Evolutionary conservation across 106 monocot genomes (phyloP).

Genomic region (Apostasia ramifera): DNA sequence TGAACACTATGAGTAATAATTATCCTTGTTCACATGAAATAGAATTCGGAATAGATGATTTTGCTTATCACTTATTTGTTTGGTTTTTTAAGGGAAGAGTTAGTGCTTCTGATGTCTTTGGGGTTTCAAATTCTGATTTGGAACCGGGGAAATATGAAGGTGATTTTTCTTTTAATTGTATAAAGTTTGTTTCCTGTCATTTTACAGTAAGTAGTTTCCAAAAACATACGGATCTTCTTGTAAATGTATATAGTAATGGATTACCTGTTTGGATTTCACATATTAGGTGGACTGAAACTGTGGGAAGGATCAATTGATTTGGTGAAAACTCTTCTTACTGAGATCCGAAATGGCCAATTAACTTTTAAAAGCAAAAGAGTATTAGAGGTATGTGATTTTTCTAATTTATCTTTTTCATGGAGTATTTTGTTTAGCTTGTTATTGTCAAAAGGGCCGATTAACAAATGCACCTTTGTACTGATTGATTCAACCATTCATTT

Average conservation of each 20-base stretch:
- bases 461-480: too few relatives aligned
- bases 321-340: slow-evolving; percentile 46
- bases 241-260: neutral
- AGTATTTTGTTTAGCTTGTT: neutral
- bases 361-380: slow-evolving; percentile 56
- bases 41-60: neutral
- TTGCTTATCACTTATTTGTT: slow-evolving; percentile 1
- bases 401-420: neutral
- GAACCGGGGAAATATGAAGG: slow-evolving; percentile 94
- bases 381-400: slow-evolving; percentile 60
- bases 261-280: neutral
- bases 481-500: too few relatives aligned
- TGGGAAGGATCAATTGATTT: slow-evolving; percentile 94
- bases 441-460: too few relatives aligned
- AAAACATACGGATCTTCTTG: neutral
- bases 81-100: slow-evolving; percentile 63
- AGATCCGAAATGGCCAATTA: slow-evolving; percentile 29
- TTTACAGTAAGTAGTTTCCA: neutral
- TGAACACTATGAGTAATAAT: neutral
- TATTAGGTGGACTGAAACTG: slow-evolving; percentile 75
- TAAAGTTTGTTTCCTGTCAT: neutral
- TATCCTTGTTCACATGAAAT: neutral
- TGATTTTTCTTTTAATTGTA: slow-evolving; percentile 8
- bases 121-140: slow-evolving; percentile 76
- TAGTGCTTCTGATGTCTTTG: slow-evolving; percentile 85